phyloP scores from a whole-genome alignment of 345 rosid species.

The Anacardium occidentale region DNA sequence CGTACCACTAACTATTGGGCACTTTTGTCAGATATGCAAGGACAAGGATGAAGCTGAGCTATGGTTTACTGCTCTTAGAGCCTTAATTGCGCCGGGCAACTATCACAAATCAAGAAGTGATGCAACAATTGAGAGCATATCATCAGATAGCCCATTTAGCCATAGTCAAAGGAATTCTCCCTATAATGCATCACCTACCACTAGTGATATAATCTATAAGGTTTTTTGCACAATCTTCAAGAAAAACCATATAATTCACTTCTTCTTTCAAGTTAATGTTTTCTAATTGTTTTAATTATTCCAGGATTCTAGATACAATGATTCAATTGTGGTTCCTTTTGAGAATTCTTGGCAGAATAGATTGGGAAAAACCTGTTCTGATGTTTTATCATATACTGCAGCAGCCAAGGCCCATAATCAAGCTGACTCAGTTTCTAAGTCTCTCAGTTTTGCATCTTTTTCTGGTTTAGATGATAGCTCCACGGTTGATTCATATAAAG shows the following conservation, averaged over 20 bases:
- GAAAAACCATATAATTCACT: conserved; percentile 5
- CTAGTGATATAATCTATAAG: conserved; percentile 43
- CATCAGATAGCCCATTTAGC: conserved; percentile 42
- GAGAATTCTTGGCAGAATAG: conserved; percentile 33
- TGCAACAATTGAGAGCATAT: conserved; percentile 42
- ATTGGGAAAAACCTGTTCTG: conserved; percentile 58
- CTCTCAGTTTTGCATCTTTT: conserved; percentile 28
- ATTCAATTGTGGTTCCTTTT: conserved; percentile 26
- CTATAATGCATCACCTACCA: conserved; percentile 37
- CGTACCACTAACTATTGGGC: conserved; percentile 14
- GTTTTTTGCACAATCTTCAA: conserved; percentile 22
- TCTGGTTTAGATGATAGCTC: conserved; percentile 38
- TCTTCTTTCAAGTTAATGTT: conserved; percentile 19
- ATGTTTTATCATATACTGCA: conserved; percentile 48
- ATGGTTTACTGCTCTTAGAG: conserved; percentile 60
- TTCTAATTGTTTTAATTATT: conserved; percentile 11
- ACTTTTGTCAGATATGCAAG: conserved; percentile 56
- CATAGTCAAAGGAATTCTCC: conserved; percentile 43
- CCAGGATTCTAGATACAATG: conserved; percentile 39
- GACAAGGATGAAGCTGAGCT: conserved; percentile 75
- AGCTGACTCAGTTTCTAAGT: conserved; percentile 38
- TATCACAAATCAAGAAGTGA: conserved; percentile 41
- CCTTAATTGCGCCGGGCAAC: conserved; percentile 43
- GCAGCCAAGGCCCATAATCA: conserved; percentile 41
- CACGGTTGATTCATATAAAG: conserved; percentile 41